Evolutionary conservation across 495 filamentous ascomycete genomes (phyloP).

Genomic region (Cercophora samala): DNA sequence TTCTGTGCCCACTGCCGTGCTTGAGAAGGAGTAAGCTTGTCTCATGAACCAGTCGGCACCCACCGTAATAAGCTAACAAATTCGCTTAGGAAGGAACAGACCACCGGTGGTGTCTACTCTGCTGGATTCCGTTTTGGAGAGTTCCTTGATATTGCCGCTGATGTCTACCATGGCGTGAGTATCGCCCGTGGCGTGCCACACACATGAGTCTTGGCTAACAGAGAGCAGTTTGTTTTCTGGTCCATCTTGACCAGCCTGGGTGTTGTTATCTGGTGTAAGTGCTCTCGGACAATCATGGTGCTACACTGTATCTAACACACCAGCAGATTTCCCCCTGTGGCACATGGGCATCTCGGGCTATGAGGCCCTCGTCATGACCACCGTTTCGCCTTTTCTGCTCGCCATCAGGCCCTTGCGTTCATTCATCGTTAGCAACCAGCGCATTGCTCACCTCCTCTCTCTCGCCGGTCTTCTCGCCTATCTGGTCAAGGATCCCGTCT

Average conservation of each 20-base stretch:
- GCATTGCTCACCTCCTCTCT: slow-evolving; percentile 67
- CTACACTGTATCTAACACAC: neutral
- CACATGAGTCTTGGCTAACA: slow-evolving; percentile 2
- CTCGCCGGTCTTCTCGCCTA: slow-evolving; percentile 78
- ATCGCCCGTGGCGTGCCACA: slow-evolving; percentile 14
- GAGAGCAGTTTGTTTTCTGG: slow-evolving; percentile 86
- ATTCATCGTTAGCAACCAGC: slow-evolving; percentile 64
- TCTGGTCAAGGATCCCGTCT: slow-evolving; percentile 66
- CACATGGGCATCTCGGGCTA: slow-evolving; percentile 99
- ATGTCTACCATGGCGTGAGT: slow-evolving; percentile 90
- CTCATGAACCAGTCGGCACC: neutral
- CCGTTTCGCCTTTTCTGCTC: slow-evolving; percentile 80
- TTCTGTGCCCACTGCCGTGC: slow-evolving; percentile 64
- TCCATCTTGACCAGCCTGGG: slow-evolving; percentile 85
- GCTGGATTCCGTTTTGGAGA: slow-evolving; percentile 69
- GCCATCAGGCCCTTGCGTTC: slow-evolving; percentile 65
- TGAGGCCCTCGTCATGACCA: slow-evolving; percentile 81
- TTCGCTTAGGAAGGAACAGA: slow-evolving; percentile 66
- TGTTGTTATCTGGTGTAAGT: slow-evolving; percentile 88
- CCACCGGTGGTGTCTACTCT: slow-evolving; percentile 65
- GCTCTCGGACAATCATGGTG: no score
- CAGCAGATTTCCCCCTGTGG: slow-evolving; percentile 94
- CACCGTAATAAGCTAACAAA: neutral
- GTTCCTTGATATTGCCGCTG: slow-evolving; percentile 76
- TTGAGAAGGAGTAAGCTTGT: slow-evolving; percentile 77